phyloP scores from a whole-genome alignment of 2,329 filamentous ascomycete species.

The Grosmannia huntii region DNA sequence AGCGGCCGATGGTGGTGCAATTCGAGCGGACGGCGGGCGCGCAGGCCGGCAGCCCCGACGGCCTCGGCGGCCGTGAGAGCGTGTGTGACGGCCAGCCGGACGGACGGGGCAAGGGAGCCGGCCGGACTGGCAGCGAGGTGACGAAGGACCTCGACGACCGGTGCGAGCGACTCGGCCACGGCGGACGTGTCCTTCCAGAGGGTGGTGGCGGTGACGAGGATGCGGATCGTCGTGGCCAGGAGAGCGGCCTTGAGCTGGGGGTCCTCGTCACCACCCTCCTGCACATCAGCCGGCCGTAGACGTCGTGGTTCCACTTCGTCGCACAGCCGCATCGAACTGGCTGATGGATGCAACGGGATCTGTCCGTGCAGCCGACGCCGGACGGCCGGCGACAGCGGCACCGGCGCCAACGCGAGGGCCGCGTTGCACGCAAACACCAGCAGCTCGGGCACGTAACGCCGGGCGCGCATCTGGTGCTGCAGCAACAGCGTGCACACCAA shows the following conservation, averaged over 20 bases:
- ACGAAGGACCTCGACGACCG: conserved; percentile 45
- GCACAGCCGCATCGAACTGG: conserved; percentile 33
- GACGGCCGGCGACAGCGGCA: conserved; percentile 7
- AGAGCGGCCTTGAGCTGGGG: conserved; percentile 39
- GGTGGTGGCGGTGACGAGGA: conserved; percentile 56
- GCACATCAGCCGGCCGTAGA: conserved; percentile 9
- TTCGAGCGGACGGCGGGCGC: conserved; percentile 64
- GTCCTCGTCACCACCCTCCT: too few species aligned
- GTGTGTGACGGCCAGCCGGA: conserved; percentile 18
- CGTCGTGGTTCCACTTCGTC: conserved; percentile 23
- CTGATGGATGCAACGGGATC: conserved; percentile 11
- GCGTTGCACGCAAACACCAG: conserved; percentile 71
- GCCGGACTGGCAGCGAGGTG: conserved; percentile 23
- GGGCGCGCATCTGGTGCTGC: conserved; percentile 72
- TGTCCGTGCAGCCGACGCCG: conserved; percentile 18
- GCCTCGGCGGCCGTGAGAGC: conserved; percentile 27
- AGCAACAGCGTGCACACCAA: conserved; percentile 69
- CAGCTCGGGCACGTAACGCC: conserved; percentile 80
- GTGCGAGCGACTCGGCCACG: conserved; percentile 68
- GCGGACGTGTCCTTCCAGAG: conserved; percentile 62
- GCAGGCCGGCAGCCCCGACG: conserved; percentile 43
- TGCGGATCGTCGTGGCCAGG: conserved; percentile 46
- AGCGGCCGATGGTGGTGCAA: conserved; percentile 83
- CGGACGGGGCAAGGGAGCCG: conserved; percentile 31
- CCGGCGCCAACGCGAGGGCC: conserved; percentile 52